These are phyloP conservation scores for Sabuloglossum arenarium DNA, from an alignment of 495 filamentous ascomycete genomes.

Conservation along the genomic window DNA sequence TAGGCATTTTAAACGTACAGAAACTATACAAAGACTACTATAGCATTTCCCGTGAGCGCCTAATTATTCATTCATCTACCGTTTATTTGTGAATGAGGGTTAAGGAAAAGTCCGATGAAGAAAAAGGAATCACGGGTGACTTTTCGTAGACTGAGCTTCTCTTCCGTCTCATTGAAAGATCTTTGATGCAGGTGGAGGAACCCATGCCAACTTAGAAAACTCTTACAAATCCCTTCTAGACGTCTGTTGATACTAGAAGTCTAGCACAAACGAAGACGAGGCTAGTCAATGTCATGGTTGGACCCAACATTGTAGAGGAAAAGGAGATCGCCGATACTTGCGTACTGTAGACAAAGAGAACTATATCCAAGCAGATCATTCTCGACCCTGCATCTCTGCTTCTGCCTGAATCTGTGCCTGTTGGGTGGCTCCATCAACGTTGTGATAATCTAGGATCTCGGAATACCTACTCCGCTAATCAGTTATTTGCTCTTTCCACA, in stretches of 20 bases:
- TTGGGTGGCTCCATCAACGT: slow-evolving; percentile 41
- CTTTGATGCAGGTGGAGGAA: not conserved
- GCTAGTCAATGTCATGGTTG: not conserved
- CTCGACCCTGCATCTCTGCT: not conserved
- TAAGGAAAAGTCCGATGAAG: not conserved
- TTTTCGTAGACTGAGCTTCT: not conserved
- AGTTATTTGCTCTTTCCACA: not conserved
- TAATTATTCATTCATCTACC: not conserved
- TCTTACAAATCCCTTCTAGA: not conserved
- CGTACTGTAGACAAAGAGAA: not conserved
- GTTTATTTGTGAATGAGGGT: not conserved
- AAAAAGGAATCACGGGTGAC: not conserved
- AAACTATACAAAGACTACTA: not conserved
- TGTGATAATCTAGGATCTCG: slow-evolving; percentile 97
- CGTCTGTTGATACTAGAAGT: not conserved
- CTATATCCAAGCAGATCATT: not conserved
- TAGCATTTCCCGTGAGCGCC: not conserved
- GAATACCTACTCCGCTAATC: slow-evolving; percentile 57
- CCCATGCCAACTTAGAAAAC: not conserved
- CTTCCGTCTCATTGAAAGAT: not conserved
- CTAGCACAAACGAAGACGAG: not conserved
- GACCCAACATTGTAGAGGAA: not conserved
- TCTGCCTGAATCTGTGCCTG: not conserved
- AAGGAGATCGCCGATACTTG: not conserved
- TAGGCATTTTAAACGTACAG: too few species aligned